Base-by-base conservation (phyloP, 371 early-diverging fungal genomes). In the Lichtheimia hyalospora region DNA sequence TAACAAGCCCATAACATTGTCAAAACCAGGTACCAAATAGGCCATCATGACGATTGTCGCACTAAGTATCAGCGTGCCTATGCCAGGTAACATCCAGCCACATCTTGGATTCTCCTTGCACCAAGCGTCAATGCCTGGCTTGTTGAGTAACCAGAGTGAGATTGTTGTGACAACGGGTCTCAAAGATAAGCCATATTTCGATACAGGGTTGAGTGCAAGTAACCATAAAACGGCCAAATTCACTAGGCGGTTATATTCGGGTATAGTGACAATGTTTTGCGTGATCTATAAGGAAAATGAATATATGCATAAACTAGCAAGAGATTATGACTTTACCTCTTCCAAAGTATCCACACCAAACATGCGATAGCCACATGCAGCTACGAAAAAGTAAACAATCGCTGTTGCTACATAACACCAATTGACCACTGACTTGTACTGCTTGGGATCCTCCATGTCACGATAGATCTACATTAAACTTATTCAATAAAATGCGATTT, bases 171-270 rank as follows among this genome's bases (percentile, higher is more conserved):
- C 80, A 14, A 90, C 81, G 3, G 92, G 92, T 12, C 75, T 77
- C 12, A 88, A 42, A 7, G 82, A 77, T n/a, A 92, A 66, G 1
- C 86, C 85, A 57, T 84, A 92, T 61, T 92, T 91, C 13, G 89
- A 83, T 40, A 87, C 67, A 0, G 92, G 90, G 54, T 89, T 89
- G 52, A 90, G 55, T 1, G 86, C 89, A 42, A 90, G 74, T 6
- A 89, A 70, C 67, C 74, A 82, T 15, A 90, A 63, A 8, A 84
- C 84, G 10, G 85, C 51, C 2, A 77, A 61, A 41, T 83, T 89
- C n/a, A 89, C 61, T 7, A 71, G 49, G 54, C 72, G 74, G 58
- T 74, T 76, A 62, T 85, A 89, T 18, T 71, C 74, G 8, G 85
- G 82, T 24, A 84, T 74, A 20, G 63, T 21, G 14, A 88, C 76